These are phyloP conservation scores for Moniliella sp. DNA, from an alignment of 1,284 basidiomycete species.

Conservation along the genomic window DNA sequence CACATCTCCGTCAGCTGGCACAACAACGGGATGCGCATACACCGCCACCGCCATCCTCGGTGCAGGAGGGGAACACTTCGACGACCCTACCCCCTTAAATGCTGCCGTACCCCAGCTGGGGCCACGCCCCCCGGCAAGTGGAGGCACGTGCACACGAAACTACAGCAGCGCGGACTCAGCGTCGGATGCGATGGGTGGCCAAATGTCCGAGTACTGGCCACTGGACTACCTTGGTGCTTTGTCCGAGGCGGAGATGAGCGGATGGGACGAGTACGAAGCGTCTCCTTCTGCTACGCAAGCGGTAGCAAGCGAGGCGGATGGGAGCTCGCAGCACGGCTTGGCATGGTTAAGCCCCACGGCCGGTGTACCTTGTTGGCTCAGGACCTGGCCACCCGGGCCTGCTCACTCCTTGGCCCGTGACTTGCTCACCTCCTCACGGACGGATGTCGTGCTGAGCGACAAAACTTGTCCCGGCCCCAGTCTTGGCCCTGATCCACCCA, in stretches of 20 bases:
- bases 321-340: neutral
- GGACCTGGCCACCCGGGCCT: constrained; percentile 89
- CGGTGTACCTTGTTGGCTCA: constrained; percentile 58
- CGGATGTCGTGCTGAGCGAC: constrained; percentile 72
- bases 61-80: too few species aligned
- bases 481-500: constrained; percentile 60
- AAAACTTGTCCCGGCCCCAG: constrained; percentile 78
- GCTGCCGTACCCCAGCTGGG: too few species aligned
- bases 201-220: constrained; percentile 56
- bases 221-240: constrained; percentile 54
- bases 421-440: constrained; percentile 47
- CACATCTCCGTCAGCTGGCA: constrained; percentile 47
- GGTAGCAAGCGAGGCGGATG: neutral
- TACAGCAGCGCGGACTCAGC: too few species aligned
- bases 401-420: constrained; percentile 72
- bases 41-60: too few species aligned
- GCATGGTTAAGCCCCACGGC: constrained; percentile 6
- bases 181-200: constrained; percentile 36
- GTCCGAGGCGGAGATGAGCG: constrained; percentile 47
- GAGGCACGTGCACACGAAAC: too few species aligned
- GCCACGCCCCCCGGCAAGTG: too few species aligned
- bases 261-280: neutral
- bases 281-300: neutral
- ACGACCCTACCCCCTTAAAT: too few species aligned
- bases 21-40: constrained; percentile 39